Evolutionary conservation across 768 basidiomycete species (phyloP).

Genomic region (Rhizopogon roseolus): DNA sequence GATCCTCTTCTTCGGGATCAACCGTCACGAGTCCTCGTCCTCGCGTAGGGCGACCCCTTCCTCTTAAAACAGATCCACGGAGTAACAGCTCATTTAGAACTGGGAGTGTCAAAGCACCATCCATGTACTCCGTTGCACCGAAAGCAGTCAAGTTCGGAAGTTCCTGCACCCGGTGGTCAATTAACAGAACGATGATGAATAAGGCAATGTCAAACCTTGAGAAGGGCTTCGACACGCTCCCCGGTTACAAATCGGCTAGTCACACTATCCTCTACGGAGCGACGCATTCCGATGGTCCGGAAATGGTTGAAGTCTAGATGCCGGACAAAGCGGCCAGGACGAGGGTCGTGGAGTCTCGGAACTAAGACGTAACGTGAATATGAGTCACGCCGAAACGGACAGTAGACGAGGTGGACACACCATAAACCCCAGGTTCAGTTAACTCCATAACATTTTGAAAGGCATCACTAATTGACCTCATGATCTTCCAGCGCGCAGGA

Average conservation of each 20-base stretch:
- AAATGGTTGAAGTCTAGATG: conserved; percentile 96
- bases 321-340: conserved; percentile 75
- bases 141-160: conserved; percentile 81
- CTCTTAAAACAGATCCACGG: conserved; percentile 69
- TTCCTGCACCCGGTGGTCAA: conserved; percentile 48
- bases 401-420: conserved; percentile 35
- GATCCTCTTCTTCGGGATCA: conserved; percentile 72
- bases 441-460: conserved; percentile 65
- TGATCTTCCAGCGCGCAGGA: conserved; percentile 79
- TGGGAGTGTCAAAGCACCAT: conserved; percentile 77
- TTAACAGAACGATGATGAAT: conserved; percentile 4
- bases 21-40: conserved; percentile 48
- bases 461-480: conserved; percentile 75
- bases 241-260: conserved; percentile 92
- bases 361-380: conserved; percentile 34
- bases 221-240: conserved; percentile 70
- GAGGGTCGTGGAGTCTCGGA: conserved; percentile 63
- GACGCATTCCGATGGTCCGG: conserved; percentile 92
- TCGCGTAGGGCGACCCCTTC: conserved; percentile 63
- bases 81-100: conserved; percentile 90
- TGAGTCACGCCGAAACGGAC: conserved; percentile 2
- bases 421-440: conserved; percentile 65
- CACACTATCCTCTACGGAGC: conserved; percentile 86
- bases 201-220: conserved; percentile 51
- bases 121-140: conserved; percentile 99